A percentile compares a stretch with the other conserved stretches of the same genome.
These are phyloP conservation scores for Thalassiosira allenii DNA, from an alignment of 352 stramenopile species.

Conservation along the genomic window DNA sequence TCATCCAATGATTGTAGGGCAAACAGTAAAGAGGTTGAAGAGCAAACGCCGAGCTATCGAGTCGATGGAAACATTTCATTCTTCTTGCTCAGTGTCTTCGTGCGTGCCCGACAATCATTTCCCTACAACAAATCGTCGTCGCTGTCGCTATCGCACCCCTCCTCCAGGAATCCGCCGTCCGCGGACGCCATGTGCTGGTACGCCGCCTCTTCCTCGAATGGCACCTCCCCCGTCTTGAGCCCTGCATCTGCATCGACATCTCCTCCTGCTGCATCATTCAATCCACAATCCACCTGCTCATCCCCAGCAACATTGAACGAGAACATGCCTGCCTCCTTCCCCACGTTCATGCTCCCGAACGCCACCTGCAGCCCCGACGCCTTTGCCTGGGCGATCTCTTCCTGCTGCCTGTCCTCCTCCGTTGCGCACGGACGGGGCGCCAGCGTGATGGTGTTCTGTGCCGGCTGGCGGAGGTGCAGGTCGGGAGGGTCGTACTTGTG, in stretches of 20 bases:
- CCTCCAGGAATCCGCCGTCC: conserved; percentile 43
- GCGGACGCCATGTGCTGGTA: conserved; percentile 35
- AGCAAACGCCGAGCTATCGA: too few species aligned
- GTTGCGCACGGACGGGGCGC: conserved; percentile 16
- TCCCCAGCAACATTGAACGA: conserved; percentile 26
- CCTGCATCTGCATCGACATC: background rate
- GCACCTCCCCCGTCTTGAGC: background rate
- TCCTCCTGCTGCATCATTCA: background rate
- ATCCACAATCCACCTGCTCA: background rate
- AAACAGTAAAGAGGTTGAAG: too few species aligned
- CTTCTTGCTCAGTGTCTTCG: background rate
- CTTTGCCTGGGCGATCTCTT: conserved; percentile 56
- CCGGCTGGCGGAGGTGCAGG: conserved; percentile 42
- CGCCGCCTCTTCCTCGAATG: conserved; percentile 49
- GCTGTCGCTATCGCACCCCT: conserved; percentile 61
- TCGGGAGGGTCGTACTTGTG: conserved; percentile 82
- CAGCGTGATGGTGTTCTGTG: conserved; percentile 18
- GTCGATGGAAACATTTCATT: too few species aligned
- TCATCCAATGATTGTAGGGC: too few species aligned
- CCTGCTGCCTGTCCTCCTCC: conserved; percentile 29
- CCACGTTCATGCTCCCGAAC: conserved; percentile 56
- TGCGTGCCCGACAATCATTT: background rate
- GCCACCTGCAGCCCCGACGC: conserved; percentile 43
- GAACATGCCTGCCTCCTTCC: conserved; percentile 23
- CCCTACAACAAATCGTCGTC: conserved; percentile 73